A percentile compares a stretch with the other conserved stretches of the same genome.
phyloP scores from a whole-genome alignment of 495 filamentous ascomycete genomes.

The Terfezia boudieri region DNA sequence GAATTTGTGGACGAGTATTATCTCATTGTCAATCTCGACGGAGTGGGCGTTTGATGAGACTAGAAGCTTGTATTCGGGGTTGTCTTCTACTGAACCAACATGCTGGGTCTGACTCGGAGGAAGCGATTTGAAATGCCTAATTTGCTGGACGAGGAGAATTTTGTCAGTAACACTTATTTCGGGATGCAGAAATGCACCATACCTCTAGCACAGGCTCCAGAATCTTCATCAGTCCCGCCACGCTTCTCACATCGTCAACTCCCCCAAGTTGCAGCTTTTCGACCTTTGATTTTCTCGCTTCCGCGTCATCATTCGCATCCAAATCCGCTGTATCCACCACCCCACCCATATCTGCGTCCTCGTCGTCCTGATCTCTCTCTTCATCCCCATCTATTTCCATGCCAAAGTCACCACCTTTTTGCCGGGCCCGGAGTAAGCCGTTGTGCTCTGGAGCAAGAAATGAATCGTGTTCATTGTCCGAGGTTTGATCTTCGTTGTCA shows the following conservation, averaged over 20 bases:
- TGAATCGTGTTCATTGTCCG: constrained; percentile 11
- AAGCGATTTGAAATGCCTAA: constrained; percentile 46
- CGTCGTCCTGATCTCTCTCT: constrained; percentile 22
- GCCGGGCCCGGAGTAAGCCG: constrained; percentile 7
- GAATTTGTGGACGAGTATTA: constrained; percentile 83
- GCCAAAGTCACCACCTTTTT: constrained; percentile 11
- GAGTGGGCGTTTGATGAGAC: constrained; percentile 69
- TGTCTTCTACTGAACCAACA: constrained; percentile 59
- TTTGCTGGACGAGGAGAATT: constrained; percentile 35
- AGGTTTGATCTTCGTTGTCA: constrained; percentile 25
- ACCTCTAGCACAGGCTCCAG: constrained; percentile 59
- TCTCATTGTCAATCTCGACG: constrained; percentile 73
- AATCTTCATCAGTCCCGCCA: constrained; percentile 53
- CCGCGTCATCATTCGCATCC: constrained; percentile 36
- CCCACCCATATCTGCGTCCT: constrained; percentile 32
- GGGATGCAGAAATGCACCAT: constrained; percentile 26
- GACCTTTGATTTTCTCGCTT: constrained; percentile 46
- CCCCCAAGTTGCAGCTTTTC: constrained; percentile 56
- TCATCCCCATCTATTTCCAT: constrained; percentile 31
- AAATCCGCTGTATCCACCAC: constrained; percentile 13
- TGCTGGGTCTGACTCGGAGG: constrained; percentile 38
- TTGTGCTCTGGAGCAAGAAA: constrained; percentile 2
- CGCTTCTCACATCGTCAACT: constrained; percentile 50
- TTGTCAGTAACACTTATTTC: constrained; percentile 26
- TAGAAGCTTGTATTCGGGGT: constrained; percentile 65